A percentile compares a stretch with the other conserved stretches of the same genome.
Evolutionary conservation across 2,329 filamentous ascomycete species (phyloP).

Genomic region (Geosmithia putterillii): DNA sequence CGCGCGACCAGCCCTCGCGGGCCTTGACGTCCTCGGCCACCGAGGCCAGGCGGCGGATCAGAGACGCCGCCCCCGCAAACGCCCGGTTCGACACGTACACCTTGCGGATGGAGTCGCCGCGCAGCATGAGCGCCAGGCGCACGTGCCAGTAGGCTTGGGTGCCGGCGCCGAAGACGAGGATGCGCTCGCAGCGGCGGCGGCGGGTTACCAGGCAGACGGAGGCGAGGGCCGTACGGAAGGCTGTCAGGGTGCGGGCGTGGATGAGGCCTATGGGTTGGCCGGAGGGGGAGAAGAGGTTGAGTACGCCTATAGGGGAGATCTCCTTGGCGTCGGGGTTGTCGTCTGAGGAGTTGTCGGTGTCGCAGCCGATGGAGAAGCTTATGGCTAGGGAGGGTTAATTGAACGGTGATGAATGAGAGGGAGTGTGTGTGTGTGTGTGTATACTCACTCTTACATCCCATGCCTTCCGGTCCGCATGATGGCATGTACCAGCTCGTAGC

Average conservation of each 20-base stretch:
- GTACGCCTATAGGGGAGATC: conserved; percentile 47
- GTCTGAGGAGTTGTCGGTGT: conserved; percentile 20
- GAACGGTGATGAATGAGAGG: neutral
- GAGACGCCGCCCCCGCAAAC: conserved; percentile 42
- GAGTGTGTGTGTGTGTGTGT: neutral
- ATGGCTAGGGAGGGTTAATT: neutral
- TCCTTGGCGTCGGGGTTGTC: conserved; percentile 14
- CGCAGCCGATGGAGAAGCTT: neutral
- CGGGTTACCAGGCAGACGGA: conserved; percentile 53
- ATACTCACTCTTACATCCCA: conserved; percentile 52
- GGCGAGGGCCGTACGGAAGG: conserved; percentile 66
- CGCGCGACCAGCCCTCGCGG: conserved; percentile 48
- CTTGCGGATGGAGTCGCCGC: conserved; percentile 56
- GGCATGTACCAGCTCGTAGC: conserved; percentile 65
- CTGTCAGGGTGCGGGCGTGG: conserved; percentile 63
- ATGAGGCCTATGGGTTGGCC: conserved; percentile 56
- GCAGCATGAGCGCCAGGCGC: conserved; percentile 67
- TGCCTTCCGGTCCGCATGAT: conserved; percentile 47
- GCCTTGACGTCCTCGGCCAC: conserved; percentile 30
- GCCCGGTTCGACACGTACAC: conserved; percentile 74
- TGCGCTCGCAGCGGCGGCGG: conserved; percentile 57
- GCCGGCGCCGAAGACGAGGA: conserved; percentile 80
- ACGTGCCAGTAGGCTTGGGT: conserved; percentile 94
- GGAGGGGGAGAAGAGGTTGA: conserved; percentile 54
- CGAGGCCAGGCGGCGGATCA: conserved; percentile 35